Evolutionary conservation across 331 rosid genomes (phyloP).

Genomic region (Rhamnella rubrinervis): DNA sequence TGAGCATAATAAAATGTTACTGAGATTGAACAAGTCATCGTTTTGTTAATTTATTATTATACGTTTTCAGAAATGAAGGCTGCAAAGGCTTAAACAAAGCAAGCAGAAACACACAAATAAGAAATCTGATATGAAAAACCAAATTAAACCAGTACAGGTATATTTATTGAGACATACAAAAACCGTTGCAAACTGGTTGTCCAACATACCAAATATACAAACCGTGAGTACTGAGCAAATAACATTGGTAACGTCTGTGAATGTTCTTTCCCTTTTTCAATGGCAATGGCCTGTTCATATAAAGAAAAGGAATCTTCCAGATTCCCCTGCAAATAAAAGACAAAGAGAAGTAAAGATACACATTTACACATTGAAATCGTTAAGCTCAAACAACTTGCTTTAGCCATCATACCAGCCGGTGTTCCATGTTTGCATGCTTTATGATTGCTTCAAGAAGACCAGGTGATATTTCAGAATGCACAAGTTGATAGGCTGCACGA

Average conservation of each 20-base stretch:
- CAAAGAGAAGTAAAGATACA: neutral
- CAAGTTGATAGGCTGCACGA: conserved; percentile 89
- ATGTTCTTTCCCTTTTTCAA: conserved; percentile 95
- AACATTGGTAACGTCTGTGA: conserved; percentile 79
- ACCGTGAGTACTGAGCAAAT: conserved; percentile 86
- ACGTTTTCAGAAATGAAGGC: too few relatives aligned
- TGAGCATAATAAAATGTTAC: too few relatives aligned
- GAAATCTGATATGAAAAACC: too few relatives aligned
- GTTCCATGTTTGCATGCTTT: conserved; percentile 91
- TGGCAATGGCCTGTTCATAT: conserved; percentile 92
- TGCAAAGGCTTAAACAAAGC: too few relatives aligned
- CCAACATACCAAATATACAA: conserved; percentile 80
- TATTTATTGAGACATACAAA: too few relatives aligned
- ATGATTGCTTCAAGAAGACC: conserved; percentile 98
- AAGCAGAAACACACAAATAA: too few relatives aligned
- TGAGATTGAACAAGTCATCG: too few relatives aligned
- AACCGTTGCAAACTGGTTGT: neutral
- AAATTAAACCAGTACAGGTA: too few relatives aligned
- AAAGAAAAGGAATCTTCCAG: conserved; percentile 77
- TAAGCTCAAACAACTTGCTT: conserved; percentile 2
- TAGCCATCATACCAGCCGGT: conserved; percentile 69
- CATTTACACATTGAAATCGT: conserved; percentile 1
- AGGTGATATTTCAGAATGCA: conserved; percentile 87
- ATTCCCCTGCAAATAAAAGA: conserved; percentile 61
- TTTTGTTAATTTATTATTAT: too few relatives aligned